Evolutionary conservation across 257 asterid genomes (phyloP), one percentile per base, ranked within the genome.

Genomic region (Parsonsia alboflavescens): DNA sequence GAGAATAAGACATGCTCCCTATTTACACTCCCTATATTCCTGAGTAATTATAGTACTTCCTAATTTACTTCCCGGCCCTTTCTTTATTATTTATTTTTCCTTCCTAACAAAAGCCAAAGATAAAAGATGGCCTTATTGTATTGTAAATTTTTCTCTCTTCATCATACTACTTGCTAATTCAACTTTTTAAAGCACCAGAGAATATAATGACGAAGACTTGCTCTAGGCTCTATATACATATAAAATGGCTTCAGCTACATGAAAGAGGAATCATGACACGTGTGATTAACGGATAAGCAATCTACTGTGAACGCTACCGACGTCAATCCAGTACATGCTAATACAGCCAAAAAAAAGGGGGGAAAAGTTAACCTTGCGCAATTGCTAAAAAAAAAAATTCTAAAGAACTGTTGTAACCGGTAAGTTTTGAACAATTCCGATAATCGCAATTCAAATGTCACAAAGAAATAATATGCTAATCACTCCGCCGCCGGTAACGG

Each of bases 251-350:
- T 1, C 39, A 33, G 39, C 2, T 33, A 33, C 39, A 33, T 33
- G 2, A 33, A 33, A 33, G 39, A 33, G 39, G 39, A 33, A 33
- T 33, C 39, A 33, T 75, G 54, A 50, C 42, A 42, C 36, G 73
- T 65, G 66, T 30, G 72, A 74, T 74, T 64, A 11, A 49, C 54
- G 66, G 78, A 36, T 10, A 74, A 74, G 78, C 78, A 74, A 74
- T 50, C 54, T 33, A 21, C 59, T 19, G 17, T 19, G 9, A 41
- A 54, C 48, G 54, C 69, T 24, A 63, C 46, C 46, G 69, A 36
- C 69, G 36, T 13, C 6, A 63, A 33, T 33, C 22, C 24, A 63
- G 44, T 13, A 13, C 67, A 10, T 28, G 67, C 67, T 5, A 61
- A 59, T 13, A 24, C 21, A 10, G 11, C 33, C 33, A 24, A 69